A percentile compares a stretch with the other conserved stretches of the same genome.
phyloP scores from a whole-genome alignment of 1,139 yeast genomes.

The Saccharomyces pastorianus region DNA sequence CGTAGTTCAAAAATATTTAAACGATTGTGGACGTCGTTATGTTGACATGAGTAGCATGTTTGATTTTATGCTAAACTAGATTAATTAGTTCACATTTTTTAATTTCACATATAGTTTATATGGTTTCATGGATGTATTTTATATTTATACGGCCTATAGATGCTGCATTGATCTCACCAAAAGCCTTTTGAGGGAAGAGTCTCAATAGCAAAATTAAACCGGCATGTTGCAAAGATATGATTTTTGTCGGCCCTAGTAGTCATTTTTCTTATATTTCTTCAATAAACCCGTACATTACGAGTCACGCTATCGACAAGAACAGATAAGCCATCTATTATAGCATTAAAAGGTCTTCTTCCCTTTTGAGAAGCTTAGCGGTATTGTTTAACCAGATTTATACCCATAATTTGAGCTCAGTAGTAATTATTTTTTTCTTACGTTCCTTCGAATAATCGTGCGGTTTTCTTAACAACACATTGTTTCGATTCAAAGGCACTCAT shows the following conservation, averaged over 20 bases:
- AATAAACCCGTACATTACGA: not conserved
- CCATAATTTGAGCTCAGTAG: no score
- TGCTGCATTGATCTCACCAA: not conserved
- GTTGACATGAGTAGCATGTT: slow-evolving; percentile 83
- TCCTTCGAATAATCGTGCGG: no score
- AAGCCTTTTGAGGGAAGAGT: not conserved
- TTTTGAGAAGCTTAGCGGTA: not conserved
- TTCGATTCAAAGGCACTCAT: not conserved
- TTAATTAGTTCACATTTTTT: not conserved
- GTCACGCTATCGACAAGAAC: not conserved
- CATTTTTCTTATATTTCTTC: not conserved
- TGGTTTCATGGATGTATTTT: not conserved
- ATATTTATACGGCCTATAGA: no score
- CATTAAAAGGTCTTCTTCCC: no score
- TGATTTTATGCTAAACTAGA: slow-evolving; percentile 37
- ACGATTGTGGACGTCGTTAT: slow-evolving; percentile 82
- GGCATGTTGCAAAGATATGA: no score
- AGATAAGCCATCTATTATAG: not conserved
- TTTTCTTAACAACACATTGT: no score
- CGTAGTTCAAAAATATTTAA: slow-evolving; percentile 66
- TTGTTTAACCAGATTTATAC: not conserved
- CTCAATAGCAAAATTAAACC: no score
- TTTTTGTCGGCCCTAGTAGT: not conserved
- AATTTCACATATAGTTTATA: not conserved
- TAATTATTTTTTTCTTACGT: no score